Evolutionary conservation across 2,329 filamentous ascomycete species (phyloP).

Genomic region (Penicillium sp.): DNA sequence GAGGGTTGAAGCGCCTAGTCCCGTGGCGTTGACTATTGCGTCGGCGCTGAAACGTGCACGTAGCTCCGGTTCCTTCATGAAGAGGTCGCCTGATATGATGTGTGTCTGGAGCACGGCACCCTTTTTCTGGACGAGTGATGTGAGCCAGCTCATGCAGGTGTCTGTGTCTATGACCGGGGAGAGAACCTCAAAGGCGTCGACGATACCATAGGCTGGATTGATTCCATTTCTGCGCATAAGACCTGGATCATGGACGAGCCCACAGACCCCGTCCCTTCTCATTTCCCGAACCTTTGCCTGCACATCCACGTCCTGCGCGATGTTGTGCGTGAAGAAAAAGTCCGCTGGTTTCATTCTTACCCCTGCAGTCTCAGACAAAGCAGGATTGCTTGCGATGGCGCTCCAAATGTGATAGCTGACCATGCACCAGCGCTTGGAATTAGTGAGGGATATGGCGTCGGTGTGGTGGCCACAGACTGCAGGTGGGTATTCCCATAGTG

Average conservation of each 20-base stretch:
- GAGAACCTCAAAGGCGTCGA: constrained; percentile 50
- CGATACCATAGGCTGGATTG: constrained; percentile 38
- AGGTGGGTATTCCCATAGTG: constrained; percentile 53
- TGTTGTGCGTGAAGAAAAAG: constrained; percentile 1
- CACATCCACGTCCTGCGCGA: not conserved
- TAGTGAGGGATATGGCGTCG: constrained; percentile 6
- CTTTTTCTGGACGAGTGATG: constrained; percentile 4
- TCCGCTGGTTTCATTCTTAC: constrained; percentile 10
- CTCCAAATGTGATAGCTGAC: constrained; percentile 9
- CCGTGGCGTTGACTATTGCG: constrained; percentile 11
- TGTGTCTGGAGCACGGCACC: constrained; percentile 5
- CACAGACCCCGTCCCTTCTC: constrained; percentile 2
- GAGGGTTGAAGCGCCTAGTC: not conserved
- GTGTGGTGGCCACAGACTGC: constrained; percentile 51
- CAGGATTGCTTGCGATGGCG: not conserved
- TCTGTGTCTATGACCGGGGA: constrained; percentile 56
- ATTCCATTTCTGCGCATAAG: constrained; percentile 12
- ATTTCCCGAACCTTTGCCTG: constrained; percentile 6
- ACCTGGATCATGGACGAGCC: constrained; percentile 4
- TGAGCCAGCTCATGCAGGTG: constrained; percentile 19
- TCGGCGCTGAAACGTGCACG: constrained; percentile 3
- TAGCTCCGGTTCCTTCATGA: not conserved
- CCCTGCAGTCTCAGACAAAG: not conserved
- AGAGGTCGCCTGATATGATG: constrained; percentile 1
- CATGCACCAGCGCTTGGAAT: constrained; percentile 17